Base-by-base conservation (phyloP, 1,284 basidiomycete species). In the Coniferiporia sulphurascens region DNA sequence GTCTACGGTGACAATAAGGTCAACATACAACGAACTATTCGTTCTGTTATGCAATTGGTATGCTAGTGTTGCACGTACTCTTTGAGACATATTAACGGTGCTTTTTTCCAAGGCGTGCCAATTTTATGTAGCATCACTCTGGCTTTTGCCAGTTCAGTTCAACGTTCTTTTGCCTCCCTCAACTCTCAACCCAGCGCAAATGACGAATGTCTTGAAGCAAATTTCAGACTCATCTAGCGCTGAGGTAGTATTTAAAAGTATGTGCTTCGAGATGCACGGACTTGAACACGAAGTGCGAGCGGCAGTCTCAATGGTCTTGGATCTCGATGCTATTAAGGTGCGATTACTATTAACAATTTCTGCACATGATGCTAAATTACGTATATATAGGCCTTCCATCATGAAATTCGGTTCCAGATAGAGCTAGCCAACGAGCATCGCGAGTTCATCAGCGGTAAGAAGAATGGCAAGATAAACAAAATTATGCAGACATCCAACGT, bases 381-480 rank as follows among this genome's bases (percentile, higher is more conserved):
- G 48, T 41, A 15, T 41, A 15, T 17, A 27, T 45, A 94, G 90
- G 79, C 85, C 54, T 98, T 95, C 80, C 93, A 97, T 69, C 93
- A 95, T 70, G 95, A 99, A 76, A 93, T 99, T 63, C 91, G 94
- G 55, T 98, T 99, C 80, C 96, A 98, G 75, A 94, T 98, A 63
- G 97, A 99, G 76, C 84, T 99, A 10, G 93, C 95, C 48, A 98
- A 96, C 71, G 96, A 98, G 72, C 95, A 98, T 69, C 89, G 95
- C 65, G 97, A 99, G 67, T 99, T 99, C 73, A 98, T 99, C 73
- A 92, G 90, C 60, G 95, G 95, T 51, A 98, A 98, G 80, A 97
- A 97, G 81, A 97, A 97, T 67, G 95, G 95, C 62, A 98, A 98
- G 76, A 93, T 97, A 72, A 97, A 97, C 79, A 97, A 97, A 77